Conservation (phyloP, 1,284 basidiomycete genomes). For the Inonotus hispidus region DNA sequence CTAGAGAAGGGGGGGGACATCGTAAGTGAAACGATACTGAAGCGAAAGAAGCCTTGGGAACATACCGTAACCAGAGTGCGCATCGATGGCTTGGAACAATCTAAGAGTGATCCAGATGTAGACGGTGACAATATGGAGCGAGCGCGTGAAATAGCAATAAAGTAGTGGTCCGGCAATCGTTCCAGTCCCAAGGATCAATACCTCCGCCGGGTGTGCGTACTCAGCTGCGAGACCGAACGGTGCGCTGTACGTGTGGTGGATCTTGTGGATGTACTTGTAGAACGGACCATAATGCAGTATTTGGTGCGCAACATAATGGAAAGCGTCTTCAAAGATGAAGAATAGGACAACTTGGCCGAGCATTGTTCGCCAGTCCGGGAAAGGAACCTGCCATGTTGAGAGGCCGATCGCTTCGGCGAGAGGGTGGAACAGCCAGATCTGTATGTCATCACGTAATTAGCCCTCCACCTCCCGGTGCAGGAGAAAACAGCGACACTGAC, state of each 20-base stretch:
- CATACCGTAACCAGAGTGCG: constrained; percentile 92
- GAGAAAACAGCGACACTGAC: constrained; percentile 41
- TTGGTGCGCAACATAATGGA: constrained; percentile 86
- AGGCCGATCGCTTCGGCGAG: constrained; percentile 88
- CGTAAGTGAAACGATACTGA: background rate
- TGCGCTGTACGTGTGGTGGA: constrained; percentile 96
- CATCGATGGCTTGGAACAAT: constrained; percentile 96
- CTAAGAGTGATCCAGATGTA: constrained; percentile 93
- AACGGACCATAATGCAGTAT: constrained; percentile 85
- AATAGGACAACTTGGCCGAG: constrained; percentile 82
- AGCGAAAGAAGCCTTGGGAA: constrained; percentile 8
- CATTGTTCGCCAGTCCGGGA: constrained; percentile 71
- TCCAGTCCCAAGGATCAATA: constrained; percentile 84
- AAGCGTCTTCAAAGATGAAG: constrained; percentile 95
- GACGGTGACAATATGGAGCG: constrained; percentile 88
- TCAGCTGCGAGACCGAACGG: constrained; percentile 98
- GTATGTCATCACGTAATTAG: background rate
- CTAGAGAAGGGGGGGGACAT: constrained; percentile 41
- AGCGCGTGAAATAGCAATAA: constrained; percentile 68
- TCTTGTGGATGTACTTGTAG: constrained; percentile 98
- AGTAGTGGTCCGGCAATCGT: constrained; percentile 86
- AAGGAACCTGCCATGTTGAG: constrained; percentile 89
- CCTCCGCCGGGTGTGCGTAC: constrained; percentile 94
- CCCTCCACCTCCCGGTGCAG: background rate
- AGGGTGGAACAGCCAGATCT: constrained; percentile 98